Base-by-base conservation (phyloP, 1,284 basidiomycete species). In the Stygiomarasmius scandens region DNA sequence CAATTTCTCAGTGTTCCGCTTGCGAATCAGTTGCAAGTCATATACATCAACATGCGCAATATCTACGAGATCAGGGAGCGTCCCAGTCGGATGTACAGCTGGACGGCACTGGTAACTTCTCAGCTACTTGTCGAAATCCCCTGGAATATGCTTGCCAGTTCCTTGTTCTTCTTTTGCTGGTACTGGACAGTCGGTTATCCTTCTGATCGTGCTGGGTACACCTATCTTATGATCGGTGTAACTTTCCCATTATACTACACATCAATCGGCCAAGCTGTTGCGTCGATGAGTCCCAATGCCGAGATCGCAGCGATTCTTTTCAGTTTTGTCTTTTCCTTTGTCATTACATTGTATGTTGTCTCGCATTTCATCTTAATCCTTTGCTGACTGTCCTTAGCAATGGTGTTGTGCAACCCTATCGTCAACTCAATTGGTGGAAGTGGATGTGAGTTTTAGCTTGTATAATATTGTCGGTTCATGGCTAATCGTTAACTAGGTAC, bases 71-170 rank as follows among this genome's bases (percentile, higher is more conserved):
- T 86, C 29, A 82, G 90, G 29, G 91, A 93, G 69, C 79, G 86
- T 2, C 83, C 88, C 0, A 89, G 87, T 62, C 83, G 89, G 63
- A 92, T 93, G 74, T 96, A 95, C 74, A 84, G 83, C 61, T 96
- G 94, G 93, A 79, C 85, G 3, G 84, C 90, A 0, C 81, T 95
- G 25, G 60, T 87, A 54, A 80, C 84, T 0, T 78, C 86, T 0
- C 84, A 86, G 61, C 74, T 90, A 52, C 66, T 89, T 2, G 77
- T 83, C 20, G 87, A 87, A 62, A 49, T 88, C 0, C 87, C 88
- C 0, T 87, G 86, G 81, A 88, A 89, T 63, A 78, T 90, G 46
- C 20, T 87, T 2, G 81, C 81, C 23, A 84, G 84, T 0, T 73
- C 77, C 0, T 55, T 89, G 0, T 82, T 83, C 66, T 90, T 78